A percentile compares a stretch with the other conserved stretches of the same genome.
Conservation (phyloP, 2,329 filamentous ascomycete species). For the Cladophialophora exuberans region DNA sequence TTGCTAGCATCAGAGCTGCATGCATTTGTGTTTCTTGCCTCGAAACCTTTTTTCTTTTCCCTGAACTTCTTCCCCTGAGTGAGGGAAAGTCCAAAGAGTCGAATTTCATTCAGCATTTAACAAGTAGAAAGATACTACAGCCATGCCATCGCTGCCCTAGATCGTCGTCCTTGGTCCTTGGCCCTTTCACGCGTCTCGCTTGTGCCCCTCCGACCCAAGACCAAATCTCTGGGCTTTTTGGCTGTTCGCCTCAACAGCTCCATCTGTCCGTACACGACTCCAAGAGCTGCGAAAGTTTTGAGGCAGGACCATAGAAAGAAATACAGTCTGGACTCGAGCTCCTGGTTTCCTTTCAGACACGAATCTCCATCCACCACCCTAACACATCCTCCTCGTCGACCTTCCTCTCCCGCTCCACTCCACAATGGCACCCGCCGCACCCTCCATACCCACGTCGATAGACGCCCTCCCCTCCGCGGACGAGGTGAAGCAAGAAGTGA, state of each 20-base stretch:
- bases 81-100: too few species aligned
- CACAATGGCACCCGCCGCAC: conserved; percentile 28
- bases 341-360: neutral
- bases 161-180: neutral
- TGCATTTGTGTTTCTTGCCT: neutral
- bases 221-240: conserved; percentile 19
- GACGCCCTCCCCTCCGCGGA: conserved; percentile 42
- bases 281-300: neutral
- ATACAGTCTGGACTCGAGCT: neutral
- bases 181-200: conserved; percentile 7
- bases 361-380: neutral
- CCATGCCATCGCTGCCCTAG: conserved; percentile 12
- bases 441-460: conserved; percentile 31
- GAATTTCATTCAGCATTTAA: too few species aligned
- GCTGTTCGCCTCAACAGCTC: conserved; percentile 14
- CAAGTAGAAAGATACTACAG: neutral
- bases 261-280: conserved; percentile 10
- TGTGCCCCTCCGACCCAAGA: conserved; percentile 16
- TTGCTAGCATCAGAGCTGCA: too few species aligned
- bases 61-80: neutral
- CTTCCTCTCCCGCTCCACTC: neutral
- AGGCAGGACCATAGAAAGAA: neutral
- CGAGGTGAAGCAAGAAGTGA: conserved; percentile 58
- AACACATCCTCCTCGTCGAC: too few species aligned
- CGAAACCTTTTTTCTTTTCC: neutral